Evolutionary conservation across 306 rosid genomes (phyloP), one percentile per base, ranked within the genome.

Genomic region (Canavalia ensiformis): DNA sequence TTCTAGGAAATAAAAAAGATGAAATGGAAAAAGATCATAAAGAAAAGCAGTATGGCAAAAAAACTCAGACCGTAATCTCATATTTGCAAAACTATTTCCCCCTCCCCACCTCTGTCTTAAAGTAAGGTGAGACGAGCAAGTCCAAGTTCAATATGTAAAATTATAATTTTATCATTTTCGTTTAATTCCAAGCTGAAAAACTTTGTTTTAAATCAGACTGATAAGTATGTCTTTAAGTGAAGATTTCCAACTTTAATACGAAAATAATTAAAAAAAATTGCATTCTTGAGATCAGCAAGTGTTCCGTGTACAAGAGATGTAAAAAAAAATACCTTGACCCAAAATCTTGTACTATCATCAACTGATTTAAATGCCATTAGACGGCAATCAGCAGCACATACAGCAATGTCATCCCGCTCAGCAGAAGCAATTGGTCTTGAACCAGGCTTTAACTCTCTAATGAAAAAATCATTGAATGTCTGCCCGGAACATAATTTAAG

Each of bases 311-410:
- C 65, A 74, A 60, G 54, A 84, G 45, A 77, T 39, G 58, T 59
- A 68, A 71, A 41, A 55, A 49, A 56, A 81, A 71, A 71, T 91
- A 95, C 99, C 99, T 95, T 95, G n/a, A 95, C 89, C 97, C 99
- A 95, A 85, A 93, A 90, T 86, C 99, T 88, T 79, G 79, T 78
- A 86, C 97, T 82, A 42, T 93, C 97, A 77, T 90, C 93, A 80
- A 86, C 80, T 62, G 97, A 84, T 74, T 85, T 88, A 82, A 95
- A 95, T 51, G 99, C 97, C 83, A 75, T 93, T 39, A 95, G 88
- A 84, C 99, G 97, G 85, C 97, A 79, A 87, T 95, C 99, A 74
- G 97, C 98, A 57, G 92, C 97, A 82, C 95, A 91, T 57, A 90
- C 88, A 49, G 97, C 99, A 81, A 93, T 75, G 64, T 89, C 92